Evolutionary conservation across 2,329 filamentous ascomycete genomes (phyloP).

Genomic region (Didymella sp.): DNA sequence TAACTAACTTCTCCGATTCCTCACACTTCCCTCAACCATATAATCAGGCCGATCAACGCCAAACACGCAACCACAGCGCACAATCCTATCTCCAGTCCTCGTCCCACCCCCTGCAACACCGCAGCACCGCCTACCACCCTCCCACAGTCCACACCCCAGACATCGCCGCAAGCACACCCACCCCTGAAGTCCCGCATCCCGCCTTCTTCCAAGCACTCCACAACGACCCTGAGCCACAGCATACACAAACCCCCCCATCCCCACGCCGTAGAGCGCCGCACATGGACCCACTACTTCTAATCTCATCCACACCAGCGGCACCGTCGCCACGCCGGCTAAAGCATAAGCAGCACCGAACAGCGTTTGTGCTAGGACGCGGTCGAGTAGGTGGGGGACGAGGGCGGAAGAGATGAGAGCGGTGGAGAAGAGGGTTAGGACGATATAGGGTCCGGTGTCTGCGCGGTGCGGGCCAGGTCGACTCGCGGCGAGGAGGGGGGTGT

Average conservation of each 20-base stretch:
- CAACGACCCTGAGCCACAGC: no score
- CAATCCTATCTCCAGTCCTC: slow-evolving; percentile 3
- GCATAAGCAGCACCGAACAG: no score
- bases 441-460: slow-evolving; percentile 5
- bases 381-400: background rate
- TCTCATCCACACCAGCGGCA: no score
- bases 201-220: no score
- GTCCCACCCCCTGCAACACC: slow-evolving; percentile 11
- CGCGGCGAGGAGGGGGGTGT: slow-evolving; percentile 23
- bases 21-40: background rate
- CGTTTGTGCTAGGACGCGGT: no score
- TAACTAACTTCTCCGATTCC: background rate
- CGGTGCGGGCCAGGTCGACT: slow-evolving; percentile 7
- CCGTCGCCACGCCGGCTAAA: no score
- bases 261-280: no score
- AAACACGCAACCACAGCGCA: slow-evolving; percentile 4
- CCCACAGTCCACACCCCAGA: slow-evolving; percentile 12
- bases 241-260: background rate
- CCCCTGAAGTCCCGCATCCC: no score
- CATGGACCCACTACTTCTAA: no score
- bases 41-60: background rate
- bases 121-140: slow-evolving; percentile 16
- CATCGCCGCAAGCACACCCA: slow-evolving; percentile 11
- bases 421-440: slow-evolving; percentile 10
- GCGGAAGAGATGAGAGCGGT: slow-evolving; percentile 15